A percentile compares a stretch with the other conserved stretches of the same genome.
phyloP scores from a whole-genome alignment of 2,329 filamentous ascomycete species.

The Aspergillus clavatus region DNA sequence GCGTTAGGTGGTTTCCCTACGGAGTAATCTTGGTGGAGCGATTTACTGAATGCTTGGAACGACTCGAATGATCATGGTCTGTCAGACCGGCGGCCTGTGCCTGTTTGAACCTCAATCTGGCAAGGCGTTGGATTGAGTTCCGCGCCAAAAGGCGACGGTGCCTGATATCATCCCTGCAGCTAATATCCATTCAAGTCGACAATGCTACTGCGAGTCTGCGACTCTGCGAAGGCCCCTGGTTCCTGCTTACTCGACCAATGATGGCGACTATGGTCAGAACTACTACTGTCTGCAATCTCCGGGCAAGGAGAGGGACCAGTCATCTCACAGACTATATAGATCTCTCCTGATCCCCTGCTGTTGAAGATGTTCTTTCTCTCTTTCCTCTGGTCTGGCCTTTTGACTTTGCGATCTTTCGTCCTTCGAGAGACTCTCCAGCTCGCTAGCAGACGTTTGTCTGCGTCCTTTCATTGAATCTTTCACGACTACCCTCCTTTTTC shows the following conservation, averaged over 20 bases:
- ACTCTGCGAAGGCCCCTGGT: not conserved
- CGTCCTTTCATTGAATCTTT: slow-evolving; percentile 52
- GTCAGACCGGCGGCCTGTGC: not conserved
- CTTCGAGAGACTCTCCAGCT: slow-evolving; percentile 13
- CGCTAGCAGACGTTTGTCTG: slow-evolving; percentile 43
- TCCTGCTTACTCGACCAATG: not conserved
- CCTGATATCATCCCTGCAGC: not conserved
- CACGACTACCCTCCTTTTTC: slow-evolving; percentile 21
- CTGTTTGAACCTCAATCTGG: not conserved
- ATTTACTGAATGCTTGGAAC: too few relatives aligned
- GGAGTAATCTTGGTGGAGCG: too few relatives aligned
- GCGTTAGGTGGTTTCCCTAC: not conserved
- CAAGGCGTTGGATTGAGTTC: not conserved
- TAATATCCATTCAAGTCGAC: not conserved
- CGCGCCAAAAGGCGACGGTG: not conserved
- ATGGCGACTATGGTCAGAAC: not conserved
- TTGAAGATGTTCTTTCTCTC: slow-evolving; percentile 2
- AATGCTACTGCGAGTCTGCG: not conserved
- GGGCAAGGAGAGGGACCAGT: not conserved
- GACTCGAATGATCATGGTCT: slow-evolving; percentile 6
- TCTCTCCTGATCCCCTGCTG: not conserved
- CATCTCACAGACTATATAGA: not conserved
- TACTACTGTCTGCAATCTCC: not conserved
- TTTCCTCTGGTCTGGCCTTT: slow-evolving; percentile 10
- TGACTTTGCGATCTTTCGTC: slow-evolving; percentile 11